A percentile compares a stretch with the other conserved stretches of the same genome.
Evolutionary conservation across 2,329 filamentous ascomycete genomes (phyloP).

Genomic region (Metarhizium album): DNA sequence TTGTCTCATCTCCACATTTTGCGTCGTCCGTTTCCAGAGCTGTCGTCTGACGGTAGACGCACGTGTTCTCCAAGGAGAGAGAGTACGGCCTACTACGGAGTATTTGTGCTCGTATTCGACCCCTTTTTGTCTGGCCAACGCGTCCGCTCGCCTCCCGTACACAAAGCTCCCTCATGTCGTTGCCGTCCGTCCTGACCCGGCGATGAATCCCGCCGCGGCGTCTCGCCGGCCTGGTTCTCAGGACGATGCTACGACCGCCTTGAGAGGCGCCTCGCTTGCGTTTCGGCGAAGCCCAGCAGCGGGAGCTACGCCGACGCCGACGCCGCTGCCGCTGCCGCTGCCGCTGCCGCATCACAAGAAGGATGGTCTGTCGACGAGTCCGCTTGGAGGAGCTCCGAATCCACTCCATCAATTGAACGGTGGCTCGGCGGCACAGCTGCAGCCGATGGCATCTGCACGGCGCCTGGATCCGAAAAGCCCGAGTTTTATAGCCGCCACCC

Average conservation of each 20-base stretch:
- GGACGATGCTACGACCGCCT: constrained; percentile 31
- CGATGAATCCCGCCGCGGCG: constrained; percentile 24
- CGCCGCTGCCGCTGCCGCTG: constrained; percentile 10
- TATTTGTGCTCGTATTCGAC: neutral
- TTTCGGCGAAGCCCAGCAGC: constrained; percentile 28
- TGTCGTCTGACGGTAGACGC: neutral
- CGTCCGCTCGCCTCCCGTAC: neutral
- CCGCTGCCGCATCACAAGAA: neutral
- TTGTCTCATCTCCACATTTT: neutral
- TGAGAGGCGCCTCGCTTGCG: constrained; percentile 44
- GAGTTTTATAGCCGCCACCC: constrained; percentile 45
- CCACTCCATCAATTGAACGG: constrained; percentile 14
- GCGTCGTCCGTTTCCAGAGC: neutral
- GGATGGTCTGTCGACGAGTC: constrained; percentile 7
- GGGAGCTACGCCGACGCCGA: constrained; percentile 7
- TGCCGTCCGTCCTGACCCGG: constrained; percentile 9
- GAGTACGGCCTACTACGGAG: too few species aligned
- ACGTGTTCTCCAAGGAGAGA: neutral
- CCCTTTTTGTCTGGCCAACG: neutral
- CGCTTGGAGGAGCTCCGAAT: neutral
- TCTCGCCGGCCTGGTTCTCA: constrained; percentile 18
- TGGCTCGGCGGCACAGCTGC: neutral
- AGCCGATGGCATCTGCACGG: neutral
- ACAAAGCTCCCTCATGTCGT: constrained; percentile 10
- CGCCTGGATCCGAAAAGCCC: constrained; percentile 37